Evolutionary conservation across 1,284 basidiomycete species (phyloP), one percentile per base, ranked within the genome.

Genomic region (Mixia osmundae): DNA sequence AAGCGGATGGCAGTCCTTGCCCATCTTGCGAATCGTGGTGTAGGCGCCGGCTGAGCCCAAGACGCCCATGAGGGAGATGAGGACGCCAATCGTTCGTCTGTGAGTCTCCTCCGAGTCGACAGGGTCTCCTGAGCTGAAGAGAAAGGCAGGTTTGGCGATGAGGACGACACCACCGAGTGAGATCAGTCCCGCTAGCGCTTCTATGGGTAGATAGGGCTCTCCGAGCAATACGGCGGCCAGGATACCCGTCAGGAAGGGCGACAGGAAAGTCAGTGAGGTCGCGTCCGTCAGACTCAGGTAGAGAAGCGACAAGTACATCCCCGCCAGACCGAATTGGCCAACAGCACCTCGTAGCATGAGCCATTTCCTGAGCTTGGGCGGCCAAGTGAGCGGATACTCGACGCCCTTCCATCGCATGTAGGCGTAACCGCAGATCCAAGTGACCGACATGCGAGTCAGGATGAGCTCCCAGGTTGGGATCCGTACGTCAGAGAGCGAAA

Each of bases 261-360:
- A 44, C 14, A 57, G 37, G 39, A 56, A 57, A 12, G 48, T 48
- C 33, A 57, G 44, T 7, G 51, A 49, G 4, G 54, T 54, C 0
- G 54, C 50, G 38, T 57, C 55, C 18, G 50, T 43, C 3, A 57
- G 44, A 6, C 47, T 48, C 4, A 57, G 43, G 32, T 51, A 57
- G 22, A 47, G 46, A 1, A 57, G 40, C n/a, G 52, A 47, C 24
- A 44, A 52, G 47, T 47, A 40, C 5, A 45, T 39, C 11, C 42
- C 44, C n/a, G 43, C 38, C 2, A 48, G 45, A 10, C 46, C 56
- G 33, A 55, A 48, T 42, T 57, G 49, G 1, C 50, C 50, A 10
- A 48, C 37, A 35, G 47, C 37, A 5, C 50, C 50, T 7, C 50
- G 45, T 2, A 43, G 15, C 5, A 37, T 37, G 1, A 51, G 41